phyloP scores from a whole-genome alignment of 2,329 filamentous ascomycete species.

The Chaetoscypha palmicola region DNA sequence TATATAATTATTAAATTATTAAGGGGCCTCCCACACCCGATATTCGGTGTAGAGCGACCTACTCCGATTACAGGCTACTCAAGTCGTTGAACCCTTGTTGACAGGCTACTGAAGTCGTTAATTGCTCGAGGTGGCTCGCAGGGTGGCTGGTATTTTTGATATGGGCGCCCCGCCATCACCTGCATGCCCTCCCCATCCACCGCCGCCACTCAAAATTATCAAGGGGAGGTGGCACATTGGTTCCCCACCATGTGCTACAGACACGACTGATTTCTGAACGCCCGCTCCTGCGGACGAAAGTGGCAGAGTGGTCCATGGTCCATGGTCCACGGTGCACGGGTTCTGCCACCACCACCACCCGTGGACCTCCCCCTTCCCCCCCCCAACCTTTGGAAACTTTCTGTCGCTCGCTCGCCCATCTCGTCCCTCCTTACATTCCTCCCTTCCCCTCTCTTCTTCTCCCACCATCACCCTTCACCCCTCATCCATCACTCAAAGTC shows the following conservation, averaged over 20 bases:
- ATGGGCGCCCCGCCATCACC: no score
- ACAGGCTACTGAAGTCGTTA: no score
- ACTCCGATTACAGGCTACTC: no score
- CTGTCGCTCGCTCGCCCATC: slow-evolving; percentile 16
- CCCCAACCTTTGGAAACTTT: slow-evolving; percentile 19
- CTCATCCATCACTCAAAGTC: slow-evolving; percentile 10
- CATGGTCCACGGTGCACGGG: slow-evolving; percentile 14
- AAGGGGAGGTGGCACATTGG: no score
- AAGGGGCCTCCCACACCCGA: no score
- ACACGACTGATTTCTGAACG: neutral
- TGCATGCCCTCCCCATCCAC: slow-evolving; percentile 12
- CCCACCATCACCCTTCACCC: slow-evolving; percentile 24
- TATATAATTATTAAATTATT: no score
- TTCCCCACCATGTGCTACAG: no score
- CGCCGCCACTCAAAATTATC: no score
- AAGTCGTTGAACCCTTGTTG: no score
- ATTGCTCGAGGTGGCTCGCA: no score
- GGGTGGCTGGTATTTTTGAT: no score
- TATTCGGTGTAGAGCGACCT: no score
- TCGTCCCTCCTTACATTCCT: slow-evolving; percentile 7
- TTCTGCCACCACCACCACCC: slow-evolving; percentile 19
- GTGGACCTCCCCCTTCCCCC: slow-evolving; percentile 11
- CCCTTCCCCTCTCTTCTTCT: slow-evolving; percentile 17
- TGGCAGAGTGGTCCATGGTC: slow-evolving; percentile 7
- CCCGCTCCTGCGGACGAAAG: neutral